Percentiles rank a stretch among this genome's conserved stretches.
Conservation (phyloP, 345 rosid genomes). For the Bruguiera parviflora region DNA sequence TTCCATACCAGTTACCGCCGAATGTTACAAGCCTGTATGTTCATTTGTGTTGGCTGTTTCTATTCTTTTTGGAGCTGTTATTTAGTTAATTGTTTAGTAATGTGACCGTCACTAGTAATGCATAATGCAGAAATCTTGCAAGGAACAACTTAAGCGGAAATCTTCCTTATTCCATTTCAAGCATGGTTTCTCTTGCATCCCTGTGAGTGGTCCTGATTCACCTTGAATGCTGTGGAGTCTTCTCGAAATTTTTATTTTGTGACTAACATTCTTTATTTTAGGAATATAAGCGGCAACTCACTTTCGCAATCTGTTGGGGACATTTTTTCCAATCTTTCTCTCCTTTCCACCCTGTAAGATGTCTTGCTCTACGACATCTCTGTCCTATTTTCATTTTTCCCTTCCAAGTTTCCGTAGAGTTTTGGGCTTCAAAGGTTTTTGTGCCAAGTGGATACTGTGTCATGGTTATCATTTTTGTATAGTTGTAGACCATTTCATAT, state of each 20-base stretch:
- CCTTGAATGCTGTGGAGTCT: slow-evolving; percentile 21
- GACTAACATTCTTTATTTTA: slow-evolving; percentile 21
- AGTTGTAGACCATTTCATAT: no score
- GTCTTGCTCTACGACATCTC: slow-evolving; percentile 7
- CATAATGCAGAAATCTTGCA: slow-evolving; percentile 75
- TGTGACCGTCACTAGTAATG: slow-evolving; percentile 7
- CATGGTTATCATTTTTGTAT: no score
- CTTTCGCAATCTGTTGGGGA: slow-evolving; percentile 69
- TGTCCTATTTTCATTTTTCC: background rate
- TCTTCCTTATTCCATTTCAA: slow-evolving; percentile 88
- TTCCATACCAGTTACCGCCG: slow-evolving; percentile 94
- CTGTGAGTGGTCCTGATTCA: slow-evolving; percentile 53
- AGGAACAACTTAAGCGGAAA: slow-evolving; percentile 75
- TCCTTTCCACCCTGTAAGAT: slow-evolving; percentile 67
- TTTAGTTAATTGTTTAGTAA: slow-evolving; percentile 8
- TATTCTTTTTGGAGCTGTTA: slow-evolving; percentile 8
- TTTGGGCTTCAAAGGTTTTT: no score
- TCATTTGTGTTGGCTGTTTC: slow-evolving; percentile 14
- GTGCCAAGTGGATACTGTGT: no score
- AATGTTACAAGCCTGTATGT: slow-evolving; percentile 89
- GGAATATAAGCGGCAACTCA: slow-evolving; percentile 81
- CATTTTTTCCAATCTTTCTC: slow-evolving; percentile 51
- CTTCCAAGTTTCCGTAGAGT: background rate
- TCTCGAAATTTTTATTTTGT: background rate
- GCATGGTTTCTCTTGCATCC: slow-evolving; percentile 63